phyloP scores from a whole-genome alignment of 805 yeast species.

The Kazachstania kunashirensis region DNA sequence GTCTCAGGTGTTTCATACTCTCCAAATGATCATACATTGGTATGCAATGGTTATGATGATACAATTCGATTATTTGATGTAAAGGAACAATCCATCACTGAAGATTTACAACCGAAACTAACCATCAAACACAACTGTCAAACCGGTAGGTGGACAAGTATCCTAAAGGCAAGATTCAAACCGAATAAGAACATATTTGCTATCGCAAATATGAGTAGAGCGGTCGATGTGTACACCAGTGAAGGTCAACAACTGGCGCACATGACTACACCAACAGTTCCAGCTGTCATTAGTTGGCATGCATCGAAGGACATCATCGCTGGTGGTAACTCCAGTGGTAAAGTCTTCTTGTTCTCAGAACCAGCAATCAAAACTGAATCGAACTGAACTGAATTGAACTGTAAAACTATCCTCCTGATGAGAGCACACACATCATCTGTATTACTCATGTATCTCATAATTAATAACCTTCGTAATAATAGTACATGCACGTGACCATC shows the following conservation, averaged over 20 bases:
- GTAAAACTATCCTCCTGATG: no score
- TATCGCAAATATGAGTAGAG: constrained; percentile 88
- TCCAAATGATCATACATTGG: constrained; percentile 52
- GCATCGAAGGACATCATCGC: constrained; percentile 81
- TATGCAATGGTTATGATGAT: constrained; percentile 91
- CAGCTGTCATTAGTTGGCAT: constrained; percentile 81
- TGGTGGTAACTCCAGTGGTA: constrained; percentile 94
- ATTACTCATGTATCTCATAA: no score
- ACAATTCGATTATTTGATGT: constrained; percentile 64
- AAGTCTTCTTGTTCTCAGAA: constrained; percentile 50
- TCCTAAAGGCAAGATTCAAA: constrained; percentile 85
- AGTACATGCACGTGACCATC: no score
- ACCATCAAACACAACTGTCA: constrained; percentile 84
- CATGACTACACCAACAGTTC: constrained; percentile 76
- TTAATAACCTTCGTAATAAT: no score
- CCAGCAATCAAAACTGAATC: constrained; percentile 2
- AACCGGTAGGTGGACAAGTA: constrained; percentile 95
- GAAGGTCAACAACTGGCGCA: constrained; percentile 74
- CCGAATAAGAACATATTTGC: constrained; percentile 63
- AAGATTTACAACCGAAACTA: constrained; percentile 47
- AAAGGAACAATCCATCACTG: constrained; percentile 19
- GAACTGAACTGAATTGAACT: no score
- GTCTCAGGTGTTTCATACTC: constrained; percentile 78
- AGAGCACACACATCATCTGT: no score
- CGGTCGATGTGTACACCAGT: constrained; percentile 70